Evolutionary conservation across 169 alveolate species (phyloP), one percentile per base, ranked within the genome.

Genomic region (Cryptosporidium tyzzeri): DNA sequence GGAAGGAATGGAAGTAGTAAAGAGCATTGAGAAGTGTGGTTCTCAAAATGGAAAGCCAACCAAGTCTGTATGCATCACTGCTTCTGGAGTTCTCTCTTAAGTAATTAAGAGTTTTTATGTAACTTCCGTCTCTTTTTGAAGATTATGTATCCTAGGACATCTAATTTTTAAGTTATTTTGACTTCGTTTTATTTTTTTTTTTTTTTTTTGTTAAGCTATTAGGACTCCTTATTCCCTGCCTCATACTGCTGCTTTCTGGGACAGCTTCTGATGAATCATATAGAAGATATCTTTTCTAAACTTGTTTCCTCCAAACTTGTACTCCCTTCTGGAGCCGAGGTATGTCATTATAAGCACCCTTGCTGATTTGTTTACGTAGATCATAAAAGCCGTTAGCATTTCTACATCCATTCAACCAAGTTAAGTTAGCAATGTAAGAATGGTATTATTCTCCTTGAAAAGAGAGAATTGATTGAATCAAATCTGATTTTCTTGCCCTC

Each of bases 1-100:
- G 12, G 95, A 93, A 61, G 99, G 99, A n/a, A 91, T 84, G 93
- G 98, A 97, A 73, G 96, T 97, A n/a, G 96, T 97, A 23, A 97
- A 96, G 93, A 92, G 91, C 84, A 94, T 97, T 92, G 99, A 97
- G 95, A 85, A 87, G 16, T 94, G 91, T 74, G 99, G 99, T 29
- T 92, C 98, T 35, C 93, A 93, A 75, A 91, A 96, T 51, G 99
- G 99, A 48, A 93, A 92, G 70, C 96, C 98, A 65, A 84, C 91
- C 62, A 93, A 95, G 92, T 92, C 93, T 6, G 98, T 97, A 45
- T 94, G 92, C 65, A 93, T 97, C 45, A 94, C 95, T 39, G 98
- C 97, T 92, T 97, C 99, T 87, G 99, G 99, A 23, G 95, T 92
- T 84, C 80, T 80, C 69, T 65, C 59, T 12, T 69, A 39, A 23